These are phyloP conservation scores for Parastagonospora avenae DNA, from an alignment of 2,329 filamentous ascomycete species.

Conservation along the genomic window DNA sequence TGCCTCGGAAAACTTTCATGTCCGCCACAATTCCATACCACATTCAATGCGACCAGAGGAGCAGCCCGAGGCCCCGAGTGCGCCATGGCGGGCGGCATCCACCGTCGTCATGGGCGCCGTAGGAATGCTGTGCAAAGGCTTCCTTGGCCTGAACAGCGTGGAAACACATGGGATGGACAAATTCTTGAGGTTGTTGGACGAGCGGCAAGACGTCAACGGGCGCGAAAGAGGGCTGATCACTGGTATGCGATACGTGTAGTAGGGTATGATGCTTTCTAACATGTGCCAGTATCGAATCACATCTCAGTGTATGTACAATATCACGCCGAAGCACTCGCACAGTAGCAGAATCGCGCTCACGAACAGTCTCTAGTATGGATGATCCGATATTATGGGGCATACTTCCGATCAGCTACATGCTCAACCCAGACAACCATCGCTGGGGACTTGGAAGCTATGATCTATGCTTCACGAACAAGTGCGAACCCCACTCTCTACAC, in stretches of 20 bases:
- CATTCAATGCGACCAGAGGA: conserved; percentile 49
- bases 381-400: conserved; percentile 95
- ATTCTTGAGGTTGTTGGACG: conserved; percentile 78
- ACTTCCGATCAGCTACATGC: conserved; percentile 74
- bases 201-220: conserved; percentile 67
- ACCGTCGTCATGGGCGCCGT: conserved; percentile 75
- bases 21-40: conserved; percentile 16
- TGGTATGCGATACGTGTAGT: conserved; percentile 56
- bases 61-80: conserved; percentile 60
- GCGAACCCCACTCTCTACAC: conserved; percentile 24
- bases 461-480: conserved; percentile 91
- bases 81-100: conserved; percentile 76
- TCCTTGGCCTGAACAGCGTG: conserved; percentile 75
- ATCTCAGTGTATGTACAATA: conserved; percentile 76
- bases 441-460: conserved; percentile 94
- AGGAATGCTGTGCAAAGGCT: conserved; percentile 71
- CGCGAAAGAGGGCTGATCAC: conserved; percentile 82
- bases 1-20: conserved; percentile 20
- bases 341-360: conserved; percentile 18
- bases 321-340: conserved; percentile 4
- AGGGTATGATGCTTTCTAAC: not conserved
- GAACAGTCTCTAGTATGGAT: conserved; percentile 69
- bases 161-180: conserved; percentile 77
- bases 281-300: conserved; percentile 78
- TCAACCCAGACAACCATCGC: conserved; percentile 75